These are phyloP conservation scores for Trichoderma sp. DNA, from an alignment of 2,329 filamentous ascomycete species.

Conservation along the genomic window DNA sequence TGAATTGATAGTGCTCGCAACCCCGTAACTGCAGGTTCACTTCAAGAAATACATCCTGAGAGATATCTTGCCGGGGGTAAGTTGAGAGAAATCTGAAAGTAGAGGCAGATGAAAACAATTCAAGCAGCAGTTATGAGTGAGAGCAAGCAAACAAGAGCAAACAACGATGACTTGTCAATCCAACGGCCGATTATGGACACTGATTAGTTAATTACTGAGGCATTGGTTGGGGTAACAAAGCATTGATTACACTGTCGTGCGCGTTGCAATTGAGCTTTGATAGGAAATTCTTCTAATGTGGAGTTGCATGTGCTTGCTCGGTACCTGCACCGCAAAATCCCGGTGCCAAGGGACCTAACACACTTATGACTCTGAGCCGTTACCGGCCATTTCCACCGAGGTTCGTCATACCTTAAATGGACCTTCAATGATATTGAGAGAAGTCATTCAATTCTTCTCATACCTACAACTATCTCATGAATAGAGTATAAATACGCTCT, in stretches of 20 bases:
- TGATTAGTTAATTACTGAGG: not conserved
- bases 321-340: not conserved
- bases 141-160: not conserved
- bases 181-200: not conserved
- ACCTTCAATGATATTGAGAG: not conserved
- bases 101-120: not conserved
- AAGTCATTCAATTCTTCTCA: not conserved
- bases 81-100: not conserved
- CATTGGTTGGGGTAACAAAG: not conserved
- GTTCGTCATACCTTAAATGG: not conserved
- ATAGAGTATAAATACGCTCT: not conserved
- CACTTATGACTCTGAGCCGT: conserved; percentile 1
- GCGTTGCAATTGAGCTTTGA: not conserved
- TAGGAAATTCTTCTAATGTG: not conserved
- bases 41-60: not conserved
- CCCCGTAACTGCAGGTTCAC: not conserved
- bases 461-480: not conserved
- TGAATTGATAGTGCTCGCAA: not conserved
- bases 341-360: not conserved
- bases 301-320: not conserved
- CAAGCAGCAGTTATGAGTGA: not conserved
- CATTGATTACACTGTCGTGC: not conserved
- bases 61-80: not conserved
- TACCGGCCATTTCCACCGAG: conserved; percentile 3
- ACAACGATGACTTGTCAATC: not conserved